Evolutionary conservation across 257 asterid genomes (phyloP).

Genomic region (Solanum ossicruentum): DNA sequence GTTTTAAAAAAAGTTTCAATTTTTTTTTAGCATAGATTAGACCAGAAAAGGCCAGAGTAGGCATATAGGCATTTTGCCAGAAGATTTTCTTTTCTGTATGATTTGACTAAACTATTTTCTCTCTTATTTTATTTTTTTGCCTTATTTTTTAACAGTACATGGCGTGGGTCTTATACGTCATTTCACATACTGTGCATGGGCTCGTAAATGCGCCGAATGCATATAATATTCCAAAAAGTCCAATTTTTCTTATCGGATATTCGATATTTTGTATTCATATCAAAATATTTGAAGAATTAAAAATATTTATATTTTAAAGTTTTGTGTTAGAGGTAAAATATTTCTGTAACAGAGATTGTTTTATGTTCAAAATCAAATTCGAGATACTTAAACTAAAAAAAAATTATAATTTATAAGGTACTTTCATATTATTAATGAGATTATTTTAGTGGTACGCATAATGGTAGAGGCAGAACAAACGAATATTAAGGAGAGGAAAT

Average conservation of each 20-base stretch:
- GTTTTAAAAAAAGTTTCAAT: too few relatives aligned
- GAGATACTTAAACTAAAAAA: too few relatives aligned
- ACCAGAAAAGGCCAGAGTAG: neutral
- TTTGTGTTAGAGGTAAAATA: neutral
- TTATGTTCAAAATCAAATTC: neutral
- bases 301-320: neutral
- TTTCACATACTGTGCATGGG: neutral
- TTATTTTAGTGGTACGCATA: too few relatives aligned
- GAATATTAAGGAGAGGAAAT: too few relatives aligned
- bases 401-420: too few relatives aligned
- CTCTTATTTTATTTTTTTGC: too few relatives aligned
- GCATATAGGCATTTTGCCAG: constrained; percentile 22
- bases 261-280: neutral
- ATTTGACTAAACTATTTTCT: constrained; percentile 45
- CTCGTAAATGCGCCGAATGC: neutral
- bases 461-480: too few relatives aligned
- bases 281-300: neutral
- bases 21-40: neutral
- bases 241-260: neutral
- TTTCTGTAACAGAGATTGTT: neutral
- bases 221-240: neutral
- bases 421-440: too few relatives aligned
- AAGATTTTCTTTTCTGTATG: constrained; percentile 32
- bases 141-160: neutral
- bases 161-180: constrained; percentile 5